Evolutionary conservation across 2,329 filamentous ascomycete species (phyloP), one percentile per base, ranked within the genome.

Genomic region (Sarocladiaceae sp.): DNA sequence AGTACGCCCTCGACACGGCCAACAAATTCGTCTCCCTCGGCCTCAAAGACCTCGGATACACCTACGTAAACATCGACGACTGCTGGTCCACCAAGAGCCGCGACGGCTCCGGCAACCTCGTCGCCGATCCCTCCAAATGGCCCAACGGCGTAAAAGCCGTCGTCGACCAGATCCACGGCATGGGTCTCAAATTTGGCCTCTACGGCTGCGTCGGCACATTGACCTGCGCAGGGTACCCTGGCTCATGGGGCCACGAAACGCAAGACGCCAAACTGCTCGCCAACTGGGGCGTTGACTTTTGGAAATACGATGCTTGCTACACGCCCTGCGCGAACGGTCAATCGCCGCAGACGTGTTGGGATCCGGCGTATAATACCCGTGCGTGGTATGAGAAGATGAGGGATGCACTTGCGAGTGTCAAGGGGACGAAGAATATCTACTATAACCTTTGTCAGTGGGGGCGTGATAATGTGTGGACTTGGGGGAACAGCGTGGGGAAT

Each of bases 111-210:
- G 57, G 67, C 1, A 65, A 73, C 42, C 68, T 80, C 3, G 62
- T 77, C 4, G 70, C 76, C 0, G 74, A 82, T 56, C 60, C 67
- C 0, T 59, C 55, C 2, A 79, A 75, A 55, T 86, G 84, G 53
- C 82, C 82, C 0, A 66, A 72, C 18, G 83, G 82, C 0, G 81
- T 86, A 56, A 70, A 68, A 10, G 71, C 74, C 1, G 63, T 77
- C 2, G 79, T 78, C 2, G 65, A 76, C 31, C 58, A 76, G 50
- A 71, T 84, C 18, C 82, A 85, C 55, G 63, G 59, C 3, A 60
- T 81, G 54, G 80, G 80, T 1, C 60, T 86, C 37, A 85, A 84
- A 60, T 67, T 84, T 10, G 82, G 83, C 1, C 81, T 86, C 52
- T 86, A 86, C 59, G 76, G 76, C 56, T 77, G 74, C 59, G 78